A percentile compares a stretch with the other conserved stretches of the same genome.
phyloP scores from a whole-genome alignment of 2,329 filamentous ascomycete genomes.

The Cercospora zeina region DNA sequence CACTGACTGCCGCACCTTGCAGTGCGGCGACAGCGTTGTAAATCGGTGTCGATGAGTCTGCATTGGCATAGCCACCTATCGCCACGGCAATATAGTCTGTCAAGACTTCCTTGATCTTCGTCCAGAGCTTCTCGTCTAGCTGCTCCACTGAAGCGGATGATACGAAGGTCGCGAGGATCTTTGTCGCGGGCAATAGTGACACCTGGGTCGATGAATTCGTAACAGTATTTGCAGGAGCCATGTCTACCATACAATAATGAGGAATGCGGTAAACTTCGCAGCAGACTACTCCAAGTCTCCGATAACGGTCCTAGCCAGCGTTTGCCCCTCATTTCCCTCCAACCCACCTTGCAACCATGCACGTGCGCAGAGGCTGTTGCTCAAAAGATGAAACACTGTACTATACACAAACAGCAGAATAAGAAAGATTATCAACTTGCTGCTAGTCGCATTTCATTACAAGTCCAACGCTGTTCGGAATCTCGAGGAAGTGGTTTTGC shows the following conservation, averaged over 20 bases:
- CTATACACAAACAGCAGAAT: not conserved
- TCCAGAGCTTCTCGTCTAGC: slow-evolving; percentile 28
- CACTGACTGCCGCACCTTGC: slow-evolving; percentile 30
- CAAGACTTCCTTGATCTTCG: slow-evolving; percentile 38
- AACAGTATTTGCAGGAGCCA: not conserved
- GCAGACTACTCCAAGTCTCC: not conserved
- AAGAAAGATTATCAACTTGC: not conserved
- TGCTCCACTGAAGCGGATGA: slow-evolving; percentile 27
- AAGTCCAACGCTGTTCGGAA: not conserved
- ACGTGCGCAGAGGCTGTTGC: not conserved
- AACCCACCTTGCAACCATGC: not conserved
- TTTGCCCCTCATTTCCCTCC: not conserved
- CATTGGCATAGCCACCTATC: slow-evolving; percentile 32
- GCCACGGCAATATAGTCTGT: slow-evolving; percentile 38
- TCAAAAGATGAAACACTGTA: not conserved
- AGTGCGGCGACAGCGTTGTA: slow-evolving; percentile 33
- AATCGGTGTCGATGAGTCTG: slow-evolving; percentile 35
- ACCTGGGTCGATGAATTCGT: not conserved
- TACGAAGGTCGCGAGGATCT: slow-evolving; percentile 34
- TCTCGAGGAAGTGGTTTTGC: not conserved
- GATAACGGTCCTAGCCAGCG: not conserved
- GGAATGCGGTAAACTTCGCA: not conserved
- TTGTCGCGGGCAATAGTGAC: slow-evolving; percentile 31
- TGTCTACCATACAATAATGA: not conserved
- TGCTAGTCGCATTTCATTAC: too few species aligned